Evolutionary conservation across 176 grass and related monocot species (phyloP).

Genomic region (Urochloa ruziziensis): DNA sequence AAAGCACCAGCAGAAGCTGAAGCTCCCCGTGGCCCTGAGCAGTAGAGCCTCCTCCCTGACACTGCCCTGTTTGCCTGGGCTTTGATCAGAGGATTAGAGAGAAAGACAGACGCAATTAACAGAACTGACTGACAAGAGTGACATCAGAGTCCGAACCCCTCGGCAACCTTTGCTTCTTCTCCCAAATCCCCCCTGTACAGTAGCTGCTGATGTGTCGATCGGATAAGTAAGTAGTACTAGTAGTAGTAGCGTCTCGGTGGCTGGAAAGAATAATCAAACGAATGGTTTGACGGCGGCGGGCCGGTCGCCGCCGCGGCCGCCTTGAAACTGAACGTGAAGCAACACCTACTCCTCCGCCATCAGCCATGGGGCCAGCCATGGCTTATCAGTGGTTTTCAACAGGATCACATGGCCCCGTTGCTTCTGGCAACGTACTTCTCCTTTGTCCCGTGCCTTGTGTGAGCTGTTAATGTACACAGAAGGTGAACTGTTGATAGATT

Average conservation of each 20-base stretch:
- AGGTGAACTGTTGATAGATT: no score
- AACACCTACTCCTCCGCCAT: background rate
- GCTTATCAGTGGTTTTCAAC: constrained; percentile 19
- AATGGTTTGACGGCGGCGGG: background rate
- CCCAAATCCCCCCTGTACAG: constrained; percentile 19
- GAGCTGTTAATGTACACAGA: background rate
- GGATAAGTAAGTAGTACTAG: constrained; percentile 30
- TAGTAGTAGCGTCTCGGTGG: background rate
- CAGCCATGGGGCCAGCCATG: background rate
- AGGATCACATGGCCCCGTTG: constrained; percentile 9
- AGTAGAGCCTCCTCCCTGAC: background rate
- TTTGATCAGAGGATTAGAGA: constrained; percentile 7
- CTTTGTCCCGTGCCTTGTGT: background rate
- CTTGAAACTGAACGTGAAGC: constrained; percentile 24
- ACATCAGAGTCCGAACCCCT: background rate
- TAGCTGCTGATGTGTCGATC: constrained; percentile 37
- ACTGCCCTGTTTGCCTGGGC: constrained; percentile 25
- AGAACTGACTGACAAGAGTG: constrained; percentile 29
- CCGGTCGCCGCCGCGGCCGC: background rate
- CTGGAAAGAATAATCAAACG: background rate
- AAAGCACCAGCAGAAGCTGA: background rate
- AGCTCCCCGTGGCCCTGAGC: background rate
- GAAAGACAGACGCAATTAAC: background rate
- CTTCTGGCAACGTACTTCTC: background rate
- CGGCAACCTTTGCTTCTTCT: constrained; percentile 7